Conservation (phyloP, 176 grass and related monocot genomes). For the Oropetium thomaeum region DNA sequence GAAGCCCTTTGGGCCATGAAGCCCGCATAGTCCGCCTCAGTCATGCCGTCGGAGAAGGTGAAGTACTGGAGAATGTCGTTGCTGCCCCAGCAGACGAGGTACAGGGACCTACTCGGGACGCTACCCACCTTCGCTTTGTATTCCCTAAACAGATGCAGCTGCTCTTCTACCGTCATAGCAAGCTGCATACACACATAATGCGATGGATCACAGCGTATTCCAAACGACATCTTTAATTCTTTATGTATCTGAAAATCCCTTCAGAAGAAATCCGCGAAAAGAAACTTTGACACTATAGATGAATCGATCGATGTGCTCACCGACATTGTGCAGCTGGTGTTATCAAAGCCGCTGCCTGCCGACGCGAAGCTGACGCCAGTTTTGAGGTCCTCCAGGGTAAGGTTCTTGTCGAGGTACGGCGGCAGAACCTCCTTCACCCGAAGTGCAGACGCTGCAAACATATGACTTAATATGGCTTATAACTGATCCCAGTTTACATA, state of each 20-base stretch:
- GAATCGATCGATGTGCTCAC: neutral
- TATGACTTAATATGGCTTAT: too few relatives aligned
- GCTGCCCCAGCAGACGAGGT: slow-evolving; percentile 40
- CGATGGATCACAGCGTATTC: neutral
- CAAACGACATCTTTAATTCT: neutral
- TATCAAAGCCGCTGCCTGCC: slow-evolving; percentile 45
- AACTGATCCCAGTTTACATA: neutral
- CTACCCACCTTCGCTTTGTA: slow-evolving; percentile 46
- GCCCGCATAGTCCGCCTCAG: slow-evolving; percentile 18
- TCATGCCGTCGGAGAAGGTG: neutral
- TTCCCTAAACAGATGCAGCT: slow-evolving; percentile 50
- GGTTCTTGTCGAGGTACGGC: slow-evolving; percentile 35
- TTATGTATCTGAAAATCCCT: too few relatives aligned
- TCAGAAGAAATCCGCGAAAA: too few relatives aligned
- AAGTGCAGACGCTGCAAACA: slow-evolving; percentile 36
- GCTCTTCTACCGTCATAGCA: slow-evolving; percentile 36
- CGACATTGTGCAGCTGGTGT: slow-evolving; percentile 9
- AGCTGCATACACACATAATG: neutral
- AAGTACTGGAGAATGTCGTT: slow-evolving; percentile 46
- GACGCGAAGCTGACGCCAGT: slow-evolving; percentile 68
- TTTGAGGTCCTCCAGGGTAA: slow-evolving; percentile 35
- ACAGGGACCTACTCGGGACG: slow-evolving; percentile 25
- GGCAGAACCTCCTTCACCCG: slow-evolving; percentile 53
- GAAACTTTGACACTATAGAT: too few relatives aligned
- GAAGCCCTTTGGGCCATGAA: slow-evolving; percentile 25